phyloP scores from a whole-genome alignment of 2,329 filamentous ascomycete species.

The Colletotrichum karsti region DNA sequence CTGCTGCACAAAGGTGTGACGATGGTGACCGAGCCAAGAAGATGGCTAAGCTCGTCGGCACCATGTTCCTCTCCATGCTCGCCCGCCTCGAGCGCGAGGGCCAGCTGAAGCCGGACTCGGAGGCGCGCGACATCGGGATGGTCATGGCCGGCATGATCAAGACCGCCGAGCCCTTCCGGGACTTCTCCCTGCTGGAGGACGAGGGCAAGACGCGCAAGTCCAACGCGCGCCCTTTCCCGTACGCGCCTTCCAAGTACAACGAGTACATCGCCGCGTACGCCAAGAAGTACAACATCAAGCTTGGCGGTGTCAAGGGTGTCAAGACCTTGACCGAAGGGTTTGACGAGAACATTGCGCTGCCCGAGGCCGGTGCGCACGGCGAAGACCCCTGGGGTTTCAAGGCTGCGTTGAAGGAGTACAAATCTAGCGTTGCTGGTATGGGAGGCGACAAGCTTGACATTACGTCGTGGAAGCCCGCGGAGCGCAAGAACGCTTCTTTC shows the following conservation, averaged over 20 bases:
- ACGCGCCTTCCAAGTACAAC: conserved; percentile 34
- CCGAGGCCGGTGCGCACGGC: conserved; percentile 23
- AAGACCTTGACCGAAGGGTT: conserved; percentile 31
- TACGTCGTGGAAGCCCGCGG: conserved; percentile 39
- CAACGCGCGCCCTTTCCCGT: conserved; percentile 33
- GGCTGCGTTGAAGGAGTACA: conserved; percentile 33
- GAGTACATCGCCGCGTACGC: conserved; percentile 44
- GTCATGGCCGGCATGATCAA: conserved; percentile 47
- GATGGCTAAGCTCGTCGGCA: conserved; percentile 34
- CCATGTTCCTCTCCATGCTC: conserved; percentile 49
- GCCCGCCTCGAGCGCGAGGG: conserved; percentile 41
- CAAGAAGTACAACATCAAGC: conserved; percentile 40
- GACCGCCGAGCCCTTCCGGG: conserved; percentile 28
- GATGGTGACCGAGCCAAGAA: conserved; percentile 35
- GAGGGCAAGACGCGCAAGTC: conserved; percentile 8
- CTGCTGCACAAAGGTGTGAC: conserved; percentile 17
- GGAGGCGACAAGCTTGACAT: conserved; percentile 49
- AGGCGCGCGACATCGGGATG: conserved; percentile 45
- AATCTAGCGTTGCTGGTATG: conserved; percentile 33
- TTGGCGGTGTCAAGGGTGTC: conserved; percentile 36
- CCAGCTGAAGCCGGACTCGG: conserved; percentile 42
- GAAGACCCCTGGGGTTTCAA: conserved; percentile 38
- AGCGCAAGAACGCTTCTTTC: conserved; percentile 42
- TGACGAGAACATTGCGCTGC: conserved; percentile 35
- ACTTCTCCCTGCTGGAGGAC: conserved; percentile 29